Conservation (phyloP, 768 basidiomycete genomes). For the Glaciozyma martinii region DNA sequence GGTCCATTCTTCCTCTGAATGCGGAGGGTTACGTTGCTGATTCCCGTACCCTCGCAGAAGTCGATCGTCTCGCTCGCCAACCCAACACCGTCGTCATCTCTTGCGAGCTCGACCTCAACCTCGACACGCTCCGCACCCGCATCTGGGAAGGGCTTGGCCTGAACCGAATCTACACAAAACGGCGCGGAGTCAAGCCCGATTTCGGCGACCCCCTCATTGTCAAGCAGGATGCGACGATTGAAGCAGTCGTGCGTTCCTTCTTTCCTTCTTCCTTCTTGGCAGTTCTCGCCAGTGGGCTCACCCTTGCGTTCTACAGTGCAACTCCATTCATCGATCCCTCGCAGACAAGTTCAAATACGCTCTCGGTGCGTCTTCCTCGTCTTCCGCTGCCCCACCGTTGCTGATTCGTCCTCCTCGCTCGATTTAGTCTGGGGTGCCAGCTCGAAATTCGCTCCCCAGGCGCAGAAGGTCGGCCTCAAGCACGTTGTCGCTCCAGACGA, state of each 20-base stretch:
- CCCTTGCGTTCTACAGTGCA: conserved; percentile 1
- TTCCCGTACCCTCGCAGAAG: conserved; percentile 43
- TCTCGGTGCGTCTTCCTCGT: conserved; percentile 40
- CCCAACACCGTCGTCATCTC: conserved; percentile 88
- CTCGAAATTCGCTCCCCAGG: conserved; percentile 33
- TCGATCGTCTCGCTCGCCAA: conserved; percentile 72
- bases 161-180: conserved; percentile 52
- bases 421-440: conserved; percentile 57
- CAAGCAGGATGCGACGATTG: conserved; percentile 83
- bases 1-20: conserved; percentile 13
- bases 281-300: background rate
- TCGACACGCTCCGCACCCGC: conserved; percentile 44
- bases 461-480: conserved; percentile 35
- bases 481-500: conserved; percentile 32
- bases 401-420: background rate
- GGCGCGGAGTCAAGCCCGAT: conserved; percentile 88
- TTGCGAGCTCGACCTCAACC: conserved; percentile 84
- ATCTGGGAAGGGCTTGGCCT: conserved; percentile 41
- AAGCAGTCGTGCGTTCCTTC: conserved; percentile 41
- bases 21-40: background rate
- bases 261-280: background rate
- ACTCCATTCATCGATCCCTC: conserved; percentile 51
- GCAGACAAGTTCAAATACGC: conserved; percentile 88
- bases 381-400: background rate
- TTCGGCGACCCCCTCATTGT: conserved; percentile 74